Conservation (phyloP, 2,329 filamentous ascomycete species). For the Diaporthe eres region DNA sequence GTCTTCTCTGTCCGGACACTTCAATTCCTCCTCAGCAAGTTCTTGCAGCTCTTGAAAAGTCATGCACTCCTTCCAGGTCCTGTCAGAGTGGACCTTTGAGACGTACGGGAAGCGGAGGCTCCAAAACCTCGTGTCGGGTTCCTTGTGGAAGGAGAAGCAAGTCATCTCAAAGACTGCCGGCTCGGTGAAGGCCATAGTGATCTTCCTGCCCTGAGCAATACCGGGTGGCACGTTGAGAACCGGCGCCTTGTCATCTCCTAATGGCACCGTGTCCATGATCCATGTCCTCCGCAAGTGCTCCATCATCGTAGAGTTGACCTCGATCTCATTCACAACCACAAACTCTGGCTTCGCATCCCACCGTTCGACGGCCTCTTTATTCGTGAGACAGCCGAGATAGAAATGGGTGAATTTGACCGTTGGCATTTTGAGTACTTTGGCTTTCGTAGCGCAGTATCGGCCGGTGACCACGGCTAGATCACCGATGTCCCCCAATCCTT, state of each 20-base stretch:
- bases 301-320: slow-evolving; percentile 67
- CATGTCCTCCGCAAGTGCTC: slow-evolving; percentile 63
- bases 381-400: slow-evolving; percentile 81
- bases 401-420: slow-evolving; percentile 83
- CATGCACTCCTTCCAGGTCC: slow-evolving; percentile 77
- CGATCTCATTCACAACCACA: slow-evolving; percentile 75
- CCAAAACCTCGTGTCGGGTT: slow-evolving; percentile 77
- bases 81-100: slow-evolving; percentile 83
- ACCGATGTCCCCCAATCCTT: slow-evolving; percentile 82
- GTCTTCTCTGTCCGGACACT: slow-evolving; percentile 64
- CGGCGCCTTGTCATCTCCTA: slow-evolving; percentile 57
- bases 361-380: slow-evolving; percentile 71
- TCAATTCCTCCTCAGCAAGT: slow-evolving; percentile 71
- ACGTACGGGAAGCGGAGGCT: slow-evolving; percentile 83
- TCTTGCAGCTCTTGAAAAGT: slow-evolving; percentile 79
- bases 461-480: slow-evolving; percentile 87
- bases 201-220: slow-evolving; percentile 56
- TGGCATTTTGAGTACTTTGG: slow-evolving; percentile 65
- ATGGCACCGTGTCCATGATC: slow-evolving; percentile 58
- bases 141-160: slow-evolving; percentile 84
- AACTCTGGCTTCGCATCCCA: slow-evolving; percentile 69
- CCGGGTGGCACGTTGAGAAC: slow-evolving; percentile 62
- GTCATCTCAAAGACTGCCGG: slow-evolving; percentile 86
- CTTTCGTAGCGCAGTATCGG: slow-evolving; percentile 76
- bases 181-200: slow-evolving; percentile 72